Conservation (phyloP, 768 basidiomycete genomes). For the Kwoniella dejecticola region DNA sequence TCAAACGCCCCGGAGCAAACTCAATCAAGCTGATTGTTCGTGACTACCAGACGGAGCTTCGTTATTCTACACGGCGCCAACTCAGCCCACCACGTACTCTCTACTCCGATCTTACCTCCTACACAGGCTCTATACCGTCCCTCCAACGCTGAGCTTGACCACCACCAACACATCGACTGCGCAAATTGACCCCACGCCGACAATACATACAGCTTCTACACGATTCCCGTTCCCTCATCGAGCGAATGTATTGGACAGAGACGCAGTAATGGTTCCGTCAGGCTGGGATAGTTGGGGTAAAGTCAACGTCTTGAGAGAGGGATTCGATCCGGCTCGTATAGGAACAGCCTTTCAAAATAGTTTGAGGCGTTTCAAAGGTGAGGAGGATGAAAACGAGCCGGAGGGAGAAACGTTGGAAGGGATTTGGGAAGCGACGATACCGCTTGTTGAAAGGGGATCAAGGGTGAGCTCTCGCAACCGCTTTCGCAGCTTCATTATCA, state of each 20-base stretch:
- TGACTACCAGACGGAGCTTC: slow-evolving; percentile 74
- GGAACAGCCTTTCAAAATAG: slow-evolving; percentile 41
- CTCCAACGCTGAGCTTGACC: slow-evolving; percentile 60
- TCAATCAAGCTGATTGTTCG: not conserved
- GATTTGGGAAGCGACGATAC: slow-evolving; percentile 69
- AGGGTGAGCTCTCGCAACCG: slow-evolving; percentile 63
- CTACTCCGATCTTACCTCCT: slow-evolving; percentile 80
- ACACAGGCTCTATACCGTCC: slow-evolving; percentile 75
- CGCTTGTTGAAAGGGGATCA: slow-evolving; percentile 66
- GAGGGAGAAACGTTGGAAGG: slow-evolving; percentile 65
- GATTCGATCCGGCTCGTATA: slow-evolving; percentile 71
- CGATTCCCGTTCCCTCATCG: slow-evolving; percentile 83
- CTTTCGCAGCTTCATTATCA: too few species aligned
- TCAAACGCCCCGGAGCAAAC: not conserved
- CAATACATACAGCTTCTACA: slow-evolving; percentile 62
- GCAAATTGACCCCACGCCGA: too few species aligned
- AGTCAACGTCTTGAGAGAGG: slow-evolving; percentile 83
- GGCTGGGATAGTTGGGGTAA: slow-evolving; percentile 99
- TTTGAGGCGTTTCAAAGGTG: slow-evolving; percentile 64
- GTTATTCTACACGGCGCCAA: slow-evolving; percentile 81
- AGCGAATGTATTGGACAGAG: slow-evolving; percentile 89
- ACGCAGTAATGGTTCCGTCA: slow-evolving; percentile 84
- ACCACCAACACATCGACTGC: slow-evolving; percentile 10
- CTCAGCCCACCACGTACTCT: slow-evolving; percentile 71
- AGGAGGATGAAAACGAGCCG: slow-evolving; percentile 62